phyloP scores from a whole-genome alignment of 805 yeast species.

The Cyberlindnera sargentensis region DNA sequence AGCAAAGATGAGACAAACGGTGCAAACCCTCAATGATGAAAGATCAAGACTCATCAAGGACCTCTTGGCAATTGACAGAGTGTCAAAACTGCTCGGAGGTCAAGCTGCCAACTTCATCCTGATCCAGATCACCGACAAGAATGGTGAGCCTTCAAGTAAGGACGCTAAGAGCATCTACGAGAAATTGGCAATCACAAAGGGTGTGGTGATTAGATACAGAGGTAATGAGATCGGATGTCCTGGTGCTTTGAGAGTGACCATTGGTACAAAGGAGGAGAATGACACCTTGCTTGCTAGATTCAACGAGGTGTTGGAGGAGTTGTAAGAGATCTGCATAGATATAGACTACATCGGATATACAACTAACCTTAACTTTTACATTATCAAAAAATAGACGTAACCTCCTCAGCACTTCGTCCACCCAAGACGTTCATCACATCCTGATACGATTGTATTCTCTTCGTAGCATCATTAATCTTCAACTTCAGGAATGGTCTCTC shows the following conservation, averaged over 20 bases:
- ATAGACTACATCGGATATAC: too few relatives aligned
- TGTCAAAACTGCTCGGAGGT: constrained; percentile 78
- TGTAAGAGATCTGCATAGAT: constrained; percentile 1
- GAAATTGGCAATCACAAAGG: constrained; percentile 60
- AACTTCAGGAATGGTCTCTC: constrained; percentile 13
- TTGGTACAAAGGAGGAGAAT: constrained; percentile 82
- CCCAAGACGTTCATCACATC: constrained; percentile 4
- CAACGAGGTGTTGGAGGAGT: constrained; percentile 24
- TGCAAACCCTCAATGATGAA: constrained; percentile 44
- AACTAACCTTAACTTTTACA: too few relatives aligned
- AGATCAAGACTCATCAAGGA: constrained; percentile 46
- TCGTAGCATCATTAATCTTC: constrained; percentile 10
- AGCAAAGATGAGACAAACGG: constrained; percentile 48
- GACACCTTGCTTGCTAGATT: constrained; percentile 45
- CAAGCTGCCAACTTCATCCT: constrained; percentile 81
- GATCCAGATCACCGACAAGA: constrained; percentile 56
- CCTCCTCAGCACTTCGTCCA: constrained; percentile 5
- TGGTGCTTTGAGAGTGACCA: constrained; percentile 81
- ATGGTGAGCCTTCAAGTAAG: constrained; percentile 59
- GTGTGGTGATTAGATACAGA: constrained; percentile 85
- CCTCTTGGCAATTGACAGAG: constrained; percentile 49
- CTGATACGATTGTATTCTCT: constrained; percentile 5
- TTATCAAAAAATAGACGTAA: constrained; percentile 10
- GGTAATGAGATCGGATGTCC: constrained; percentile 85
- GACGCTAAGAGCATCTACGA: constrained; percentile 63